These are phyloP conservation scores for Zea luxurians DNA, from an alignment of 176 grass and related monocot genomes.

Conservation along the genomic window DNA sequence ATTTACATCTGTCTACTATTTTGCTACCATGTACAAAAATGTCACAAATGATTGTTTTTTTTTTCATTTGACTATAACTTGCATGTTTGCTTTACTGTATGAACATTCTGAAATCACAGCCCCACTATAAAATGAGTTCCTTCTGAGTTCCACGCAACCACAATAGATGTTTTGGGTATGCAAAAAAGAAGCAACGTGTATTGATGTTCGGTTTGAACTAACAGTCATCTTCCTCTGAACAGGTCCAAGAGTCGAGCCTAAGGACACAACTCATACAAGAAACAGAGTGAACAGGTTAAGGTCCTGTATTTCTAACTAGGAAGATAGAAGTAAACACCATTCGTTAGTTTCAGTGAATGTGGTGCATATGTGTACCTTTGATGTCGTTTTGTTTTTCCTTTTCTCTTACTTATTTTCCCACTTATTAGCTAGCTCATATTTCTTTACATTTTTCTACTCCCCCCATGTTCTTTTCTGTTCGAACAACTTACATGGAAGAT, in stretches of 20 bases:
- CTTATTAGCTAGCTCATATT: constrained; percentile 37
- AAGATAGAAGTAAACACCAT: constrained; percentile 57
- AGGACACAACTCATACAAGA: constrained; percentile 81
- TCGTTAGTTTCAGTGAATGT: constrained; percentile 53
- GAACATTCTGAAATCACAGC: neutral
- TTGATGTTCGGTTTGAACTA: constrained; percentile 29
- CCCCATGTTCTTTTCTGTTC: constrained; percentile 27
- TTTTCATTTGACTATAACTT: neutral
- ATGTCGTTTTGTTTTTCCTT: constrained; percentile 8
- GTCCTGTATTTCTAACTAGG: constrained; percentile 50
- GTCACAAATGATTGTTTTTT: neutral
- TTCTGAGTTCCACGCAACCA: constrained; percentile 2
- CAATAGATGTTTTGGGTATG: neutral
- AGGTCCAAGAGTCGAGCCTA: constrained; percentile 87
- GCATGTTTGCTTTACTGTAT: neutral
- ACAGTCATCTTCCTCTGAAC: constrained; percentile 30
- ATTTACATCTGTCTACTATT: neutral
- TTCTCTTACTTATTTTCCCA: neutral
- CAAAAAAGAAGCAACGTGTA: constrained; percentile 1
- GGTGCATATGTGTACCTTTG: constrained; percentile 54
- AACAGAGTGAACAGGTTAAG: constrained; percentile 52
- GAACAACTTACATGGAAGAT: constrained; percentile 66
- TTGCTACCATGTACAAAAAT: neutral
- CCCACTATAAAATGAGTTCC: neutral
- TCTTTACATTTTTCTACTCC: constrained; percentile 30